Base-by-base conservation (phyloP, 1,284 basidiomycete genomes). In the Exsudoporus floridanus region DNA sequence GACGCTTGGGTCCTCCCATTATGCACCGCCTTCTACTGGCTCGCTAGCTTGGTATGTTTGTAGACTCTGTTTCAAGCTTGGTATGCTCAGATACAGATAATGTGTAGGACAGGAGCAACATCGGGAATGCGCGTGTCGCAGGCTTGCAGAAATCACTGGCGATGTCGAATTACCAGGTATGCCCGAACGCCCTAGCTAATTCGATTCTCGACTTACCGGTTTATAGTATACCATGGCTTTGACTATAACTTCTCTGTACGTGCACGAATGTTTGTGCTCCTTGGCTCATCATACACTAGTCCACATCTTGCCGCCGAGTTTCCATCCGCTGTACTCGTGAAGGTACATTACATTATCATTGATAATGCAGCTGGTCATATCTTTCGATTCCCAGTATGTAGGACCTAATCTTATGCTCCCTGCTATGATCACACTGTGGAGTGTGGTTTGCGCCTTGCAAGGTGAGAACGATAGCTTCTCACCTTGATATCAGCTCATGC, bases 401-500 rank as follows among this genome's bases (percentile, higher is more conserved):
- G 84, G 84, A 6, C 81, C 84, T 1, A 76, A 83, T 51, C 54
- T 78, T 4, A 70, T 84, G 66, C 69, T 87, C 19, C 83, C 83
- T 3, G 63, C 76, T 2, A 77, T 84, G 72, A 67, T 81, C 13
- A 74, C 73, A 0, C 57, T 82, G 3, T 86, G 84, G 83, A 83
- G 83, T 18, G 54, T 83, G 18, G 75, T 79, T 9, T 77, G 77
- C 5, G 73, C 78, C 5, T 63, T 78, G 23, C 83, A 85, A 74
- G 83, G 82, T 76, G 55, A 45, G 58, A n/a, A n/a, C n/a, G n/a
- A n/a, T 46, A 21, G 3, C n/a, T 23, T 23, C 23, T 23, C 23
- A 23, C 23, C 23, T 23, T 23, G 23, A 23, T 23, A 23, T 23
- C 23, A 23, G 23, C 23, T 56, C 4, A 58, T n/a, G 43, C 5